Base-by-base conservation (phyloP, 2,329 filamentous ascomycete species). In the Samsoniella hepiali region DNA sequence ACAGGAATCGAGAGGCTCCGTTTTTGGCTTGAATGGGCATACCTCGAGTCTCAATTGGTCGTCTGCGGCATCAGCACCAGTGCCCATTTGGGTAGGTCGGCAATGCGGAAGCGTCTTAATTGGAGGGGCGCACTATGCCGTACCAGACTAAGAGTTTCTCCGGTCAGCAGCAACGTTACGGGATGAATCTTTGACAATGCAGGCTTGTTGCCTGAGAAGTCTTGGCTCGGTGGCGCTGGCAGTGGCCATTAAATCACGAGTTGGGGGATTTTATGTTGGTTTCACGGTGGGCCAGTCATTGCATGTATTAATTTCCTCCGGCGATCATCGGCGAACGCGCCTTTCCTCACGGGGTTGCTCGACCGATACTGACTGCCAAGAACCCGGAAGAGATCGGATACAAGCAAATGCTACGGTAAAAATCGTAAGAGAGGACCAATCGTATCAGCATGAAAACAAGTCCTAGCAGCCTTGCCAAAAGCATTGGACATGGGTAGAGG, bases 81-180 rank as follows among this genome's bases (percentile, higher is more conserved):
- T 49, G n/a, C 42, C 50, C 40, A 34, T 62, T 56, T 45, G 45
- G 44, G 42, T 49, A 49, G 53, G 44, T 55, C 22, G 54, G 78
- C 74, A 65, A 84, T 90, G 2, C 38, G 83, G 81, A 79, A 82
- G 32, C 42, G 32, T 63, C 47, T 36, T 31, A 15, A 22, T 22
- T 40, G 58, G 51, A 66, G 15, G 65, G 44, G 38, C 54, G 50
- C 22, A 11, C 51, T 22, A 15, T 40, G 34, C 34, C 38, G 38
- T 40, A 40, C 11, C 13, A 40, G 11, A 40, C 38, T 13, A 50
- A 27, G 22, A 50, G 22, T 50, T 34, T 27, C 32, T 32, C 59
- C 50, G 42, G 59, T 62, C 42, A 62, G 59, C 59, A 62, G 59
- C 59, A 56, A 56, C 59, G n/a, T 62, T 62, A 40, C 51, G 40